A percentile compares a stretch with the other conserved stretches of the same genome.
Evolutionary conservation across 768 basidiomycete species (phyloP).

Genomic region (Mrakia gelida): DNA sequence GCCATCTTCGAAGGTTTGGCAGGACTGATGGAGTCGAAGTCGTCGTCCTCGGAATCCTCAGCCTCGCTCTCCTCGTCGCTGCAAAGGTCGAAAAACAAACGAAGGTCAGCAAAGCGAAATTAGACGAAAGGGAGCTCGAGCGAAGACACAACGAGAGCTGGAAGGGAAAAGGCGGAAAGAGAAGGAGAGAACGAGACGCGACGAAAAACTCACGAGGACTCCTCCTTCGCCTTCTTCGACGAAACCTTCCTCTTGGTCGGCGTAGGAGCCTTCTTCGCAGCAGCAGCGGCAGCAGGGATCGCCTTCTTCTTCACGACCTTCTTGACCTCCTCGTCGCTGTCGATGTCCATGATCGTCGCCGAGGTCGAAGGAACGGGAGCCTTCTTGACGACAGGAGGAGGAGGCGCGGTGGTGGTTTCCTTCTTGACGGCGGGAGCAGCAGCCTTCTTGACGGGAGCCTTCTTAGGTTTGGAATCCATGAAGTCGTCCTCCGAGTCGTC

Average conservation of each 20-base stretch:
- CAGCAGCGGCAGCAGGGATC: slow-evolving; percentile 31
- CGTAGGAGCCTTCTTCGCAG: slow-evolving; percentile 24
- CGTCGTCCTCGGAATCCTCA: slow-evolving; percentile 23
- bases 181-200: neutral
- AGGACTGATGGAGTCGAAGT: slow-evolving; percentile 8
- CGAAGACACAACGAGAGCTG: neutral
- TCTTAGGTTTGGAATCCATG: slow-evolving; percentile 48
- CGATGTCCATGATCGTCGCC: neutral
- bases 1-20: slow-evolving; percentile 17
- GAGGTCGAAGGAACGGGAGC: neutral
- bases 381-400: slow-evolving; percentile 21
- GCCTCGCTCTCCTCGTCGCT: slow-evolving; percentile 13
- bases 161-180: neutral
- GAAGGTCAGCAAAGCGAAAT: too few species aligned
- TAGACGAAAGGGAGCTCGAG: neutral
- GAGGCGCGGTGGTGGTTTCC: slow-evolving; percentile 14
- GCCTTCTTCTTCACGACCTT: slow-evolving; percentile 27
- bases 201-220: slow-evolving; percentile 5
- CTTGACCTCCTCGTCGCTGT: neutral
- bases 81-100: too few species aligned
- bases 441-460: slow-evolving; percentile 40
- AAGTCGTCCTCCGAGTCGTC: slow-evolving; percentile 55
- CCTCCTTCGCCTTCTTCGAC: slow-evolving; percentile 25
- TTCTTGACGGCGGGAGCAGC: slow-evolving; percentile 25
- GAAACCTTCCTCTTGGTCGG: slow-evolving; percentile 33